Evolutionary conservation across 306 rosid genomes (phyloP).

Genomic region (Castanopsis chinensis): DNA sequence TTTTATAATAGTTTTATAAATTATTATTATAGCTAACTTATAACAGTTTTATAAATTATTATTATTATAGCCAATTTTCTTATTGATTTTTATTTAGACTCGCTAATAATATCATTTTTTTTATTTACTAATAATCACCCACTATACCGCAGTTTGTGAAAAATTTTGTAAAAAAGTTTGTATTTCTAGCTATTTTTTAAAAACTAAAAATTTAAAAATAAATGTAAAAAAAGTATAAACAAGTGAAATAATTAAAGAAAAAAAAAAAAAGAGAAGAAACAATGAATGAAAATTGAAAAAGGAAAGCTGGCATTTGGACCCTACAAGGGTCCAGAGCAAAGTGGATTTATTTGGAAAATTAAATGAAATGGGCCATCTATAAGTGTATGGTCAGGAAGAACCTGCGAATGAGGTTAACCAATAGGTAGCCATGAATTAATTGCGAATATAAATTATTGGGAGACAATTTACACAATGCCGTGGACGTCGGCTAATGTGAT

Average conservation of each 20-base stretch:
- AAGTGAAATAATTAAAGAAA: not conserved
- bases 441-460: constrained; percentile 33
- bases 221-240: not conserved
- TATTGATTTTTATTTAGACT: rapidly evolving
- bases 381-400: not conserved
- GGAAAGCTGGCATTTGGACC: constrained; percentile 16
- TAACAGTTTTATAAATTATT: no score
- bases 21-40: rapidly evolving
- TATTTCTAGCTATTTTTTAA: rapidly evolving
- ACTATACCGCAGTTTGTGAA: rapidly evolving
- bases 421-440: constrained; percentile 4
- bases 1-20: no score
- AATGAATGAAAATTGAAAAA: not conserved
- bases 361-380: constrained; percentile 44
- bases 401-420: constrained; percentile 30
- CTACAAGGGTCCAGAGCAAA: constrained; percentile 12
- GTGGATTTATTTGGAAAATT: constrained; percentile 45
- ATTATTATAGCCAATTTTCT: rapidly evolving
- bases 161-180: no score
- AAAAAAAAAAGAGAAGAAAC: no score
- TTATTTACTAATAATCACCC: no score
- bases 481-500: not conserved
- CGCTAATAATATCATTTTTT: rapidly evolving
- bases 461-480: constrained; percentile 1
- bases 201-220: rapidly evolving